Conservation (phyloP, 2,329 filamentous ascomycete genomes). For the Penicillium sp. region DNA sequence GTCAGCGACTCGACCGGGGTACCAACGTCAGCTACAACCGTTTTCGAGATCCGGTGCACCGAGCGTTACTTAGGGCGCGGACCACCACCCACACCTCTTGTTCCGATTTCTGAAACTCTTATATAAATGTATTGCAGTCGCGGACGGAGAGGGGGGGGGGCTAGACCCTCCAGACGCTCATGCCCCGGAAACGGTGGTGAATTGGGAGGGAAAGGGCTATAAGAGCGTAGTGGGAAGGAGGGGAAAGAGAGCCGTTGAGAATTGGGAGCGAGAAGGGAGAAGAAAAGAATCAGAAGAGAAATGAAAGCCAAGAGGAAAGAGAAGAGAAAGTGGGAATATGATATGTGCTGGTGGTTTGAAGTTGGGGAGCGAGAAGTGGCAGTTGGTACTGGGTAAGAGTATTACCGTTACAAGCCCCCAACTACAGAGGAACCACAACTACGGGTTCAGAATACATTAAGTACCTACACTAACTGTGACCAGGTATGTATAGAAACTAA, state of each 20-base stretch:
- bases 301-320: constrained; percentile 1
- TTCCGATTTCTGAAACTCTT: neutral
- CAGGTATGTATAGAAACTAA: neutral
- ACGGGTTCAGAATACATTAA: neutral
- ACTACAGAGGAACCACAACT: neutral
- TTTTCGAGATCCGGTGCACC: neutral
- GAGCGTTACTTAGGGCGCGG: neutral
- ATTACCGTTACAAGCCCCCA: neutral
- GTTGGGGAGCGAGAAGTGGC: neutral
- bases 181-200: constrained; percentile 23
- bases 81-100: neutral
- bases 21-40: neutral
- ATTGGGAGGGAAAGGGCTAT: constrained; percentile 3
- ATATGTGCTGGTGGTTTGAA: constrained; percentile 6
- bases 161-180: constrained; percentile 36
- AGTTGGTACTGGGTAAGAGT: neutral
- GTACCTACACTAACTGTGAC: neutral
- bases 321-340: constrained; percentile 7
- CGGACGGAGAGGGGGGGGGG: constrained; percentile 14
- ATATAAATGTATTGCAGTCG: constrained; percentile 7
- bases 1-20: constrained; percentile 1
- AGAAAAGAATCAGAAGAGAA: neutral
- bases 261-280: constrained; percentile 1
- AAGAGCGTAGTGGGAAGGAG: constrained; percentile 1
- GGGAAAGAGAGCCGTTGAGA: neutral